Evolutionary conservation across 2,329 filamentous ascomycete species (phyloP), one percentile per base, ranked within the genome.

Genomic region (Scytalidium sp.): DNA sequence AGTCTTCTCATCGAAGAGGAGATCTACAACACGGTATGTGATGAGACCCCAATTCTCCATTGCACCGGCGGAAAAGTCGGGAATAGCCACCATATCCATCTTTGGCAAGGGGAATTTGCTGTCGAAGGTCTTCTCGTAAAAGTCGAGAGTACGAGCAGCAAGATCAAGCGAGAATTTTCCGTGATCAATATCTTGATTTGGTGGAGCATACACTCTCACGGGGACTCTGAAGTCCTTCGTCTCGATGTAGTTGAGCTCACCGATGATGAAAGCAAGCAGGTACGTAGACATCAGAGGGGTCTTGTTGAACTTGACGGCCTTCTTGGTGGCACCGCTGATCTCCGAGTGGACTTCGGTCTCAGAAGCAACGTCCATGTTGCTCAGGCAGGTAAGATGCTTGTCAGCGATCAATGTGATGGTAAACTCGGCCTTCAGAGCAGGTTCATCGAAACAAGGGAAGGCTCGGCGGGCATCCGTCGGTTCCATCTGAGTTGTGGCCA

Each of bases 1-100:
- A 3, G 83, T 88, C 78, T 95, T 94, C 71, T 97, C 90, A 61
- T 97, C 93, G 54, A 0, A 83, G 51, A 97, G 80, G 43, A 97
- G 71, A 64, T 95, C 90, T 27, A 97, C 92, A 19, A 96, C 88
- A 57, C 93, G 87, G 74, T 97, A 97, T 6, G 93, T 97, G 59
- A 97, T 84, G 46, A 97, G 76, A 65, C 93, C 93, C 93, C 93
- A 97, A 70, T 97, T 97, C 78, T 97, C 92, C 92, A 97, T 97
- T 52, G 92, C 93, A 55, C 93, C 93, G 44, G 91, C 90, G 45
- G 90, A 90, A 67, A 97, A 97, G 67, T 97, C 93, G 15, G 93
- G 93, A 64, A 97, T 92, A 41, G 93, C 92, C 60, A 96, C 85
- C 87, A 96, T 94, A 70, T 96, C 90, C 88, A 96, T 94, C 79